phyloP scores from a whole-genome alignment of 148 eudicot species.

The Cornus kousa region DNA sequence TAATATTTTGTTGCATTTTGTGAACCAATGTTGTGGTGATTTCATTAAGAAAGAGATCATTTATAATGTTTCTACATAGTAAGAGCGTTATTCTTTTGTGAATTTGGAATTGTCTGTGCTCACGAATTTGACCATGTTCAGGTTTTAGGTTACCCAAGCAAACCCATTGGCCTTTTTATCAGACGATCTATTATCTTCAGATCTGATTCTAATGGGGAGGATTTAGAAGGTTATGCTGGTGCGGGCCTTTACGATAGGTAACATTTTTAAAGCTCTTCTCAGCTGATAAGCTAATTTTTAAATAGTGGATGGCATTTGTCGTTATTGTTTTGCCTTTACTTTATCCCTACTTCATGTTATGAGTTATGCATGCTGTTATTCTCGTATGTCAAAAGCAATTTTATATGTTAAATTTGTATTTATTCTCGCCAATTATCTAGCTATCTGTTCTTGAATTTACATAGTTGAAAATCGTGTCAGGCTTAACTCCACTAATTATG shows the following conservation, averaged over 20 bases:
- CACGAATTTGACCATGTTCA: slow-evolving; percentile 19
- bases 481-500: neutral
- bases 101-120: neutral
- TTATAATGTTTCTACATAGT: neutral
- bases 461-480: neutral
- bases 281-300: neutral
- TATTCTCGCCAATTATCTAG: neutral
- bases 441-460: too few relatives aligned
- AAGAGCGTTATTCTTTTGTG: neutral
- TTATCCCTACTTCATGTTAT: slow-evolving; percentile 82
- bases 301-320: slow-evolving; percentile 14
- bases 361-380: slow-evolving; percentile 39
- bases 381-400: neutral
- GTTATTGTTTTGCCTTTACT: slow-evolving; percentile 75
- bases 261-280: slow-evolving; percentile 3
- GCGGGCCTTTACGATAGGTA: slow-evolving; percentile 99
- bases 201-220: slow-evolving; percentile 99
- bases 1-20: neutral
- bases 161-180: slow-evolving; percentile 92
- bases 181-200: slow-evolving; percentile 87
- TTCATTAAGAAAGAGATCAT: neutral
- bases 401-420: neutral
- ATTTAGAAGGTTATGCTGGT: slow-evolving; percentile 99
- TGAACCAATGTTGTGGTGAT: neutral
- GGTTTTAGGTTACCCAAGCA: slow-evolving; percentile 96